Evolutionary conservation across 2,329 filamentous ascomycete genomes (phyloP).

Genomic region (Colletotrichum sp.): DNA sequence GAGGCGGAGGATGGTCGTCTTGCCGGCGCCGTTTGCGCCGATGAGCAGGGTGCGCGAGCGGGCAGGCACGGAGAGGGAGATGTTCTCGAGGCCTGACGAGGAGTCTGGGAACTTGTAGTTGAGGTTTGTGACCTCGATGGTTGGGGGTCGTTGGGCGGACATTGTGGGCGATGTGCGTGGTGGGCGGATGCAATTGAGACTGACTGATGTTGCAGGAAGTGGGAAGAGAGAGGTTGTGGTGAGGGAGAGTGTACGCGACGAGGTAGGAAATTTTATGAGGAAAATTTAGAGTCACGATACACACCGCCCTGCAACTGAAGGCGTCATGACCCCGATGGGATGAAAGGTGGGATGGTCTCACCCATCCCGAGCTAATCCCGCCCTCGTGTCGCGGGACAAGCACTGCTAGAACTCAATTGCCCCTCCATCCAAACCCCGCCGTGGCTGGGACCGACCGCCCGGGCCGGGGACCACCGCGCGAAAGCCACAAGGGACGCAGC

Average conservation of each 20-base stretch:
- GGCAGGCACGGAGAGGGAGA: slow-evolving; percentile 78
- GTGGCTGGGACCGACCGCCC: slow-evolving; percentile 6
- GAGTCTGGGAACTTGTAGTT: slow-evolving; percentile 91
- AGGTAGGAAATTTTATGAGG: not conserved
- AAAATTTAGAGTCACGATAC: not conserved
- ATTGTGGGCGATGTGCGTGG: slow-evolving; percentile 22
- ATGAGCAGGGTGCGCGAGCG: slow-evolving; percentile 89
- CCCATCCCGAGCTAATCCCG: not conserved
- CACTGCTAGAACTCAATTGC: not conserved
- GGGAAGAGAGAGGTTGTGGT: not conserved
- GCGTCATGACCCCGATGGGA: slow-evolving; percentile 14
- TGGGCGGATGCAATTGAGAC: not conserved
- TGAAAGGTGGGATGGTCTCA: not conserved
- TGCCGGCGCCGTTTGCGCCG: slow-evolving; percentile 95
- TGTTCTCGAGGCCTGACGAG: slow-evolving; percentile 75
- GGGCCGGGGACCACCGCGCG: not conserved
- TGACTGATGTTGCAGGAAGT: not conserved
- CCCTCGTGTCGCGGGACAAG: not conserved
- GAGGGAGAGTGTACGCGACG: not conserved
- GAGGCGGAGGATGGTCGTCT: slow-evolving; percentile 94
- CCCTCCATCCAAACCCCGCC: slow-evolving; percentile 3
- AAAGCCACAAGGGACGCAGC: not conserved
- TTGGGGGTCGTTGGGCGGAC: slow-evolving; percentile 46
- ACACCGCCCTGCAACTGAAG: slow-evolving; percentile 13
- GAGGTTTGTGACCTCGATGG: slow-evolving; percentile 76